Evolutionary conservation across 257 asterid genomes (phyloP).

Genomic region (Echium plantagineum): DNA sequence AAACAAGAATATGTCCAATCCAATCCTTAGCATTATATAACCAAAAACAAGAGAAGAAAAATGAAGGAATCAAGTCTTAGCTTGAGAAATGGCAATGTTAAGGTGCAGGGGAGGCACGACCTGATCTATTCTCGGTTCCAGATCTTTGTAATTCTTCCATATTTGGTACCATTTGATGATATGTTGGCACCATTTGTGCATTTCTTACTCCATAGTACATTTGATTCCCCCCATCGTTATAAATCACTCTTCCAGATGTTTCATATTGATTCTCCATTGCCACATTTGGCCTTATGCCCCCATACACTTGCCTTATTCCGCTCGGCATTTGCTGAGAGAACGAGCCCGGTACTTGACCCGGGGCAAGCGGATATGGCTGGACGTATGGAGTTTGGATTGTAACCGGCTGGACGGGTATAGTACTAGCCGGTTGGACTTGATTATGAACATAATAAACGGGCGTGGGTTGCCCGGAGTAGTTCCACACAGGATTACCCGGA

Average conservation of each 20-base stretch:
- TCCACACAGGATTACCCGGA: slow-evolving; percentile 53
- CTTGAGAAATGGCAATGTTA: slow-evolving; percentile 3
- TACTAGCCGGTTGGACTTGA: slow-evolving; percentile 33
- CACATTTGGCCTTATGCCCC: slow-evolving; percentile 33
- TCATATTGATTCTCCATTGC: slow-evolving; percentile 25
- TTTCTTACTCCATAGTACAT: slow-evolving; percentile 52
- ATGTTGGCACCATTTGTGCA: slow-evolving; percentile 39
- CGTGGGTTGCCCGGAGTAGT: slow-evolving; percentile 49
- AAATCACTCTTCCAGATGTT: background rate
- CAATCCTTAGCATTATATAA: too few species aligned
- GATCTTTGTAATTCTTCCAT: slow-evolving; percentile 51
- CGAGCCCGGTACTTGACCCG: slow-evolving; percentile 59
- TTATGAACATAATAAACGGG: slow-evolving; percentile 53
- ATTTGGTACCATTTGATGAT: slow-evolving; percentile 43
- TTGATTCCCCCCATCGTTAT: slow-evolving; percentile 27
- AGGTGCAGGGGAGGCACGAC: slow-evolving; percentile 43
- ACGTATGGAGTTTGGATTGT: slow-evolving; percentile 34
- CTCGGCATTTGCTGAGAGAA: slow-evolving; percentile 29
- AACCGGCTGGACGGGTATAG: slow-evolving; percentile 29
- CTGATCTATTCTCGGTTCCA: slow-evolving; percentile 31
- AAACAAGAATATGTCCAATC: too few species aligned
- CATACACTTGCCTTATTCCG: slow-evolving; percentile 35
- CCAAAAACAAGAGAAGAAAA: background rate
- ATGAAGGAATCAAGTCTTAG: background rate
- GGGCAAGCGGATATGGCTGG: slow-evolving; percentile 30